These are phyloP conservation scores for Acacia confusa DNA, from an alignment of 306 rosid genomes.

Conservation along the genomic window DNA sequence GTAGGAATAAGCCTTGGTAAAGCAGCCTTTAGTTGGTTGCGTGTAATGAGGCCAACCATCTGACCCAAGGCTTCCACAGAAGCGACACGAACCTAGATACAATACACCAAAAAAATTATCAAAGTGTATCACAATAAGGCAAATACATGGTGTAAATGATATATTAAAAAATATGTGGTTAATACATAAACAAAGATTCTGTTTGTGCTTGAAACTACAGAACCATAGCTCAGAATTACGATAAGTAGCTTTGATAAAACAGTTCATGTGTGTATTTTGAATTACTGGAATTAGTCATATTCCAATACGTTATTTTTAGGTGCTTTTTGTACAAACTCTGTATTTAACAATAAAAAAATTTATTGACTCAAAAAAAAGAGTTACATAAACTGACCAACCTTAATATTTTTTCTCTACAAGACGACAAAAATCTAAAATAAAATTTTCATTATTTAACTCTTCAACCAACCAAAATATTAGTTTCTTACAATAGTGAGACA, in stretches of 20 bases:
- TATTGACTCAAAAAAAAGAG: background rate
- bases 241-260: background rate
- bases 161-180: conserved; percentile 7
- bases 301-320: background rate
- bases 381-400: conserved; percentile 17
- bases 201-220: conserved; percentile 12
- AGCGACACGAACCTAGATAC: conserved; percentile 67
- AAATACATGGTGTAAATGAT: conserved; percentile 13
- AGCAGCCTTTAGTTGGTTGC: conserved; percentile 84
- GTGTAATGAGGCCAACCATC: conserved; percentile 87
- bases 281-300: background rate
- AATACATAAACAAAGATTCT: conserved; percentile 10
- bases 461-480: conserved; percentile 3
- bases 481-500: background rate
- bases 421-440: background rate
- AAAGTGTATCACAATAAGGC: conserved; percentile 22
- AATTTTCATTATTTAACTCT: background rate
- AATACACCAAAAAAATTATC: conserved; percentile 19
- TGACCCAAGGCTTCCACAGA: conserved; percentile 94
- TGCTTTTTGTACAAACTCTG: background rate
- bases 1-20: conserved; percentile 89
- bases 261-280: background rate
- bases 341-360: background rate
- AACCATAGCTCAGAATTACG: conserved; percentile 8
- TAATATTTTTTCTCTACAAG: background rate